Evolutionary conservation across 202 grass and related monocot species (phyloP).

Genomic region (Bolboschoenoplectus hybrid): DNA sequence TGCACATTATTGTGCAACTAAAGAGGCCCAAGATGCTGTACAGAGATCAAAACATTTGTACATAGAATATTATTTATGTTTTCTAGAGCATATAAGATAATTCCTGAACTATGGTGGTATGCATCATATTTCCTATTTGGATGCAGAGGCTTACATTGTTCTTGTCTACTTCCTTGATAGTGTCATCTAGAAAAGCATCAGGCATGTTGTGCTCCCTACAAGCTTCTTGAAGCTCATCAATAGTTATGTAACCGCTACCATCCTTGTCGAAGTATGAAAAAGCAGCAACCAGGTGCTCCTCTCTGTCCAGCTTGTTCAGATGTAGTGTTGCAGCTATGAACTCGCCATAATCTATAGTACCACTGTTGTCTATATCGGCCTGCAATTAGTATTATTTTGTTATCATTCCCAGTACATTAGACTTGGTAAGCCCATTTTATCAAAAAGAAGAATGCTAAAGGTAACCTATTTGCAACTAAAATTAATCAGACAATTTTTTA

Average conservation of each 20-base stretch:
- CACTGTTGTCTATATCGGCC: conserved; percentile 87
- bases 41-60: not conserved
- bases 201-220: conserved; percentile 89
- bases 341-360: conserved; percentile 85
- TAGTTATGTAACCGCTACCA: conserved; percentile 84
- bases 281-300: conserved; percentile 81
- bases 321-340: conserved; percentile 91
- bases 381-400: conserved; percentile 40
- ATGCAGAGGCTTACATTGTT: conserved; percentile 65
- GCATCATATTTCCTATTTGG: conserved; percentile 1
- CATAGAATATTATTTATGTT: not conserved
- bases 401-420: not conserved
- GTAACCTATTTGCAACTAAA: conserved; percentile 21
- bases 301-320: conserved; percentile 83
- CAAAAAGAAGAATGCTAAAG: conserved; percentile 21
- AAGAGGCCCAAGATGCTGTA: not conserved
- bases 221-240: conserved; percentile 84
- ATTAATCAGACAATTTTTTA: not conserved
- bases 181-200: conserved; percentile 86
- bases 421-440: not conserved
- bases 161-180: conserved; percentile 80
- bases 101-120: not conserved
- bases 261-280: conserved; percentile 93
- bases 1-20: conserved; percentile 1
- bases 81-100: not conserved